Evolutionary conservation across 805 yeast species (phyloP).

Genomic region (Saccharomycopsis babjevae): DNA sequence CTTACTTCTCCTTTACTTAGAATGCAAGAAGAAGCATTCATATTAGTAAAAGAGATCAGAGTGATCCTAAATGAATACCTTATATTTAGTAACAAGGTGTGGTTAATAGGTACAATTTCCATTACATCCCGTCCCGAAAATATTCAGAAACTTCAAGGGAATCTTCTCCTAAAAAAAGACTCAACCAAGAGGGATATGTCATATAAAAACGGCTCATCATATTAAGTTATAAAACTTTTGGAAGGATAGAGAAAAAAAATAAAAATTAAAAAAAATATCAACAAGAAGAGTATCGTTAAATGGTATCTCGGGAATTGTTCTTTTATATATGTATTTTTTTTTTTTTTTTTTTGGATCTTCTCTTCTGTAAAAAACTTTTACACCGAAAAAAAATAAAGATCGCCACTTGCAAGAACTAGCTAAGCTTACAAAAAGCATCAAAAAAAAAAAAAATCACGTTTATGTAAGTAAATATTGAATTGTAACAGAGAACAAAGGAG

Average conservation of each 20-base stretch:
- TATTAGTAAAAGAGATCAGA: neutral
- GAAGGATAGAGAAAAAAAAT: neutral
- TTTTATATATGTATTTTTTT: neutral
- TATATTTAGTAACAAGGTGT: neutral
- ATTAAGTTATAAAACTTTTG: constrained; percentile 1
- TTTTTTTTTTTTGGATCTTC: neutral
- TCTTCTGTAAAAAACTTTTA: neutral
- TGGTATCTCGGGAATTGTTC: neutral
- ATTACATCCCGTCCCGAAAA: neutral
- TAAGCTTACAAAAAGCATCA: too few species aligned
- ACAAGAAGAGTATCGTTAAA: neutral
- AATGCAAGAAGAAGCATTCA: neutral
- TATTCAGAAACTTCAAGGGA: neutral
- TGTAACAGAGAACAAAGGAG: too few species aligned
- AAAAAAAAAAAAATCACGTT: neutral
- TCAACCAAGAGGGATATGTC: constrained; percentile 2
- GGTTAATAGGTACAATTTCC: constrained; percentile 1
- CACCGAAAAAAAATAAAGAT: neutral
- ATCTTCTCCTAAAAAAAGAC: neutral
- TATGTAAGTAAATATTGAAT: too few species aligned
- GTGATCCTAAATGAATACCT: neutral
- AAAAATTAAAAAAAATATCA: neutral
- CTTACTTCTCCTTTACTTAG: neutral
- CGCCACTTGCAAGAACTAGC: too few species aligned
- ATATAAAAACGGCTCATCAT: neutral